Evolutionary conservation across 148 eudicot genomes (phyloP), one percentile per base, ranked within the genome.

Genomic region (Gaultheria prostrata): DNA sequence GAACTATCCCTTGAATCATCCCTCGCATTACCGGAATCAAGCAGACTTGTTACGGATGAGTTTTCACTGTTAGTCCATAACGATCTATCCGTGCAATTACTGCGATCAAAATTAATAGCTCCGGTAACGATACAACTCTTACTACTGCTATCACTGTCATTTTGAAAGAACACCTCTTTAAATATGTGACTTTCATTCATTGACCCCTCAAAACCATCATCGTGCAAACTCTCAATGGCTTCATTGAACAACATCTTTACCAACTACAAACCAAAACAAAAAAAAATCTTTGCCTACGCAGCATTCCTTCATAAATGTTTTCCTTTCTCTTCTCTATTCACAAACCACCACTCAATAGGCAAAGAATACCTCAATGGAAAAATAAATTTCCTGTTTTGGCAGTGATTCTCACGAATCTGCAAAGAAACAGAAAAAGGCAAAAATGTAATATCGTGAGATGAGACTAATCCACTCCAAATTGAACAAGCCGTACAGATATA

Each of bases 131-230:
- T 76, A 86, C 76, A 75, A 57, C 82, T 86, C 83, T 90, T 90
- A 80, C 67, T 80, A 84, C 77, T 77, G 48, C 24, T 79, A 84
- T 70, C 86, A 56, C 78, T 57, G 57, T 85, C 85, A 82, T 77
- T 86, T 73, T 91, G 93, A 82, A 93, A 94, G 78, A 92, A 92
- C 8, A 94, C 90, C 84, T 94, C 93, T 82, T 84, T 88, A 76
- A 92, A 89, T 32, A 90, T 94, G 73, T 53, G 80, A 75, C 83
- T 89, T 87, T 94, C 99, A 53, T 90, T 89, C 3, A 76, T 80
- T 79, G 97, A 92, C 81, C 92, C 93, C 70, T 92, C 95, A 85
- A 92, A 90, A 79, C 87, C 91, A 84, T 94, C 98, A 85, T 92
- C 97, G 61, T 83, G 91, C 86, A 91, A 63, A 85, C 39, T 78